Evolutionary conservation across 2,329 filamentous ascomycete genomes (phyloP).

Genomic region (Cercospora sp.): DNA sequence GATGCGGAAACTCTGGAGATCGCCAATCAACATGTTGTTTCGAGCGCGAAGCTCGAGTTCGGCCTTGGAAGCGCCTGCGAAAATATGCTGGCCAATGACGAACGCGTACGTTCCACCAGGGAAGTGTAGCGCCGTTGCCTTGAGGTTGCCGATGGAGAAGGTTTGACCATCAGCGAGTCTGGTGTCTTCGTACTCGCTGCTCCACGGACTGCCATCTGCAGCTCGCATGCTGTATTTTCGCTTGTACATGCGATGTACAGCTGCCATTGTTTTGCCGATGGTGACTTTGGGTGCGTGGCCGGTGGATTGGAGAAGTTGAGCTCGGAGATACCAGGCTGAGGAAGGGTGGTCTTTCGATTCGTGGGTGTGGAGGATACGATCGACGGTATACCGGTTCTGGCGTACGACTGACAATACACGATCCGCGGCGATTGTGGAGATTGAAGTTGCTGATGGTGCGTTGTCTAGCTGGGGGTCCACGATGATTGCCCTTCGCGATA

Average conservation of each 20-base stretch:
- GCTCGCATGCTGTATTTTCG: constrained; percentile 26
- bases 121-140: constrained; percentile 23
- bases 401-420: constrained; percentile 20
- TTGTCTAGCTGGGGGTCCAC: constrained; percentile 65
- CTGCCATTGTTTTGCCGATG: constrained; percentile 23
- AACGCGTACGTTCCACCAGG: constrained; percentile 24
- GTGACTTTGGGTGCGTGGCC: constrained; percentile 23
- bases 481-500: constrained; percentile 52
- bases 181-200: constrained; percentile 19
- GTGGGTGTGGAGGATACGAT: constrained; percentile 29
- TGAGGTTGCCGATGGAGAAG: constrained; percentile 25
- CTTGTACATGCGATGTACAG: constrained; percentile 27
- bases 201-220: constrained; percentile 21
- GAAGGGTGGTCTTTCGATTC: constrained; percentile 23
- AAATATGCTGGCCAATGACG: constrained; percentile 27
- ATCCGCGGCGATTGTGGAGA: constrained; percentile 30
- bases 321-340: constrained; percentile 30
- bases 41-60: constrained; percentile 20
- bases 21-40: constrained; percentile 4
- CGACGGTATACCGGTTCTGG: constrained; percentile 26
- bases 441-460: constrained; percentile 33
- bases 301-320: constrained; percentile 22
- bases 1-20: constrained; percentile 23
- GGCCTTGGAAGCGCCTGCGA: constrained; percentile 20
- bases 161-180: constrained; percentile 23